Conservation (phyloP, 192 early-diverging fungal species). For the Dissophora globulifera region DNA sequence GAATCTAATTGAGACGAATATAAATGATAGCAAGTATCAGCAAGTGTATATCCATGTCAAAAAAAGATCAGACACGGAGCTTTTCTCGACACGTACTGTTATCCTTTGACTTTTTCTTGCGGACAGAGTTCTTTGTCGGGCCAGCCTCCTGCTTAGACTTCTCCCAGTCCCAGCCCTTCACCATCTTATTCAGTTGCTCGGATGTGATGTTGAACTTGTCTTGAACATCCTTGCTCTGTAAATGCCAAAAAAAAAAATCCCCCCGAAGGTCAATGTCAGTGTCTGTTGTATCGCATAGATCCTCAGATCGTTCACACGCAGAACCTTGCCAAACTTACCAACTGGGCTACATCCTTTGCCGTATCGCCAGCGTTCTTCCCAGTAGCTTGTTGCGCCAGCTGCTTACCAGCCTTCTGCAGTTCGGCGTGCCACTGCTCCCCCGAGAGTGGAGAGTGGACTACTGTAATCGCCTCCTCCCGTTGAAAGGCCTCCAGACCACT, state of each 20-base stretch:
- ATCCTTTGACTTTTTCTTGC: slow-evolving; percentile 25
- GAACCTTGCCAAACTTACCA: too few species aligned
- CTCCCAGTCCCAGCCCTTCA: slow-evolving; percentile 58
- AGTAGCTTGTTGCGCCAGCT: slow-evolving; percentile 15
- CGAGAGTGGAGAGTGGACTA: slow-evolving; percentile 33
- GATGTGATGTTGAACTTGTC: slow-evolving; percentile 65
- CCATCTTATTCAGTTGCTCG: slow-evolving; percentile 59
- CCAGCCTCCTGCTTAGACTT: slow-evolving; percentile 25
- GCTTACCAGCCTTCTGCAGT: slow-evolving; percentile 34
- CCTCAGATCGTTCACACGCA: too few species aligned
- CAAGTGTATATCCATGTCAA: too few species aligned
- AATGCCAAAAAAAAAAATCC: neutral
- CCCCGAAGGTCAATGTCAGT: too few species aligned
- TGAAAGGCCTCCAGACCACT: slow-evolving; percentile 32
- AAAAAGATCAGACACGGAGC: neutral
- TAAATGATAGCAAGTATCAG: too few species aligned
- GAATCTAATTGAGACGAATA: too few species aligned
- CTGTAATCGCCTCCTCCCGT: slow-evolving; percentile 38
- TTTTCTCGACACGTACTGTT: slow-evolving; percentile 10
- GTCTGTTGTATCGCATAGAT: too few species aligned
- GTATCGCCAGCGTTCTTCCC: slow-evolving; percentile 21
- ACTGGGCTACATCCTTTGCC: slow-evolving; percentile 34
- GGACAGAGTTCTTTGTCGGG: slow-evolving; percentile 29
- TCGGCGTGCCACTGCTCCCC: slow-evolving; percentile 38
- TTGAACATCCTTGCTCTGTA: slow-evolving; percentile 63